Percentiles rank a stretch among this genome's conserved stretches.
Conservation (phyloP, 163 green algal species). For the Prototheca wickerhamii region DNA sequence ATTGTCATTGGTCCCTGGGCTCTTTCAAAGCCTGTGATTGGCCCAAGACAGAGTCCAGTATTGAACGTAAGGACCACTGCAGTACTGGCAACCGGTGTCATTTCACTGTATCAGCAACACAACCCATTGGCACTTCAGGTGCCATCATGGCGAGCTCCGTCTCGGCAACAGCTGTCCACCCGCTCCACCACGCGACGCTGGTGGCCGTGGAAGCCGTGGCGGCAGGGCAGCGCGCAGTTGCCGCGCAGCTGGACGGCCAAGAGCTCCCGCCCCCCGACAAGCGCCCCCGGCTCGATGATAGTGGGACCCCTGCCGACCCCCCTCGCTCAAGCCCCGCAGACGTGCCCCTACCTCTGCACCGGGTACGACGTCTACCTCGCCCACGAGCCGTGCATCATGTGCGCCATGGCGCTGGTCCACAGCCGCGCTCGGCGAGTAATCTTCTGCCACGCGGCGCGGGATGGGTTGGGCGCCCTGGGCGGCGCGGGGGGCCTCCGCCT, state of each 20-base stretch:
- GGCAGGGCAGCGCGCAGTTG: slow-evolving; percentile 24
- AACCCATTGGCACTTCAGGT: too few relatives aligned
- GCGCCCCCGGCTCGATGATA: background rate
- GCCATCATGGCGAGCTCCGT: slow-evolving; percentile 23
- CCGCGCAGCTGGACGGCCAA: background rate
- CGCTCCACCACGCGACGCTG: slow-evolving; percentile 74
- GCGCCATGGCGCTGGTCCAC: slow-evolving; percentile 88
- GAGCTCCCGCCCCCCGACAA: slow-evolving; percentile 4
- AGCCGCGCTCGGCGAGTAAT: slow-evolving; percentile 68
- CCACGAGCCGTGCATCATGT: slow-evolving; percentile 89
- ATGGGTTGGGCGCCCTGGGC: slow-evolving; percentile 53
- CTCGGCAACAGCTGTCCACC: slow-evolving; percentile 39
- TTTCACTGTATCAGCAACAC: too few relatives aligned
- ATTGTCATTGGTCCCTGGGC: too few relatives aligned
- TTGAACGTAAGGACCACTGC: too few relatives aligned
- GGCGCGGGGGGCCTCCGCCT: slow-evolving; percentile 34
- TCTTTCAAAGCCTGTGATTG: too few relatives aligned
- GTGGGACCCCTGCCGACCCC: background rate
- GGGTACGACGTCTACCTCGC: slow-evolving; percentile 77
- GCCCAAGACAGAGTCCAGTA: too few relatives aligned
- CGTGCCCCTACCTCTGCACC: slow-evolving; percentile 81
- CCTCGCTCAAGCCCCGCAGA: background rate
- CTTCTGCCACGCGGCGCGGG: slow-evolving; percentile 38
- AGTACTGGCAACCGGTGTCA: too few relatives aligned
- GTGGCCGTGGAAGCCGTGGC: slow-evolving; percentile 47